Evolutionary conservation across 2,329 filamentous ascomycete genomes (phyloP).

Genomic region (Septoria petroselini): DNA sequence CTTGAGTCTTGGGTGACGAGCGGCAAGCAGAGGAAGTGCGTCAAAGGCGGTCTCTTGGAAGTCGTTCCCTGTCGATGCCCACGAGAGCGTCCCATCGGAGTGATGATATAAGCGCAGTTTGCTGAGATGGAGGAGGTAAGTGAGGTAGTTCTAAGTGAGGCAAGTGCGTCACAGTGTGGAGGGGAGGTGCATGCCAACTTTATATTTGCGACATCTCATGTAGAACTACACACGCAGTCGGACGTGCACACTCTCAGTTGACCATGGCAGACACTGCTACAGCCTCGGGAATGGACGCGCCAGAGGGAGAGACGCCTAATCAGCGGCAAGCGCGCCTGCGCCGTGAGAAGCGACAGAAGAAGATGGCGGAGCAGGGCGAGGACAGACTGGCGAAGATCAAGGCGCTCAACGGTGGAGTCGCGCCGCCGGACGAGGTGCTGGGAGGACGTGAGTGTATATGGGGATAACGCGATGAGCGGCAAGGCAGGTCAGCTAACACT

Average conservation of each 20-base stretch:
- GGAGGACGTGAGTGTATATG: constrained; percentile 27
- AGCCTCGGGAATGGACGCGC: constrained; percentile 27
- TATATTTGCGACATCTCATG: background rate
- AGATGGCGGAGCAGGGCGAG: constrained; percentile 69
- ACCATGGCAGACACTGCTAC: constrained; percentile 33
- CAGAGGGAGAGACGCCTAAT: constrained; percentile 42
- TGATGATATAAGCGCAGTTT: too few species aligned
- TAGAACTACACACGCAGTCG: background rate
- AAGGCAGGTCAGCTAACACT: constrained; percentile 11
- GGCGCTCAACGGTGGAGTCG: constrained; percentile 55
- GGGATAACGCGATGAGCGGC: background rate
- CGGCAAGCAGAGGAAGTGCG: constrained; percentile 75
- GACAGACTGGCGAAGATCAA: constrained; percentile 72
- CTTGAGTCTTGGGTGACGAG: constrained; percentile 61
- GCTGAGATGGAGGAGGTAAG: too few species aligned
- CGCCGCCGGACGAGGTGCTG: constrained; percentile 35
- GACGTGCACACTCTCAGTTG: background rate
- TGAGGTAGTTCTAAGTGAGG: too few species aligned
- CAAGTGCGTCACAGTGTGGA: too few species aligned
- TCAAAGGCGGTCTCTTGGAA: constrained; percentile 51
- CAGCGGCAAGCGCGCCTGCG: constrained; percentile 66
- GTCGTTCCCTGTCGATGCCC: constrained; percentile 9
- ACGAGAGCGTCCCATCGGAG: constrained; percentile 12
- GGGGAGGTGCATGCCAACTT: too few species aligned
- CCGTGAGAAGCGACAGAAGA: constrained; percentile 75